A percentile compares a stretch with the other conserved stretches of the same genome.
These are phyloP conservation scores for Globisporangium spinosum DNA, from an alignment of 352 stramenopile species.

Conservation along the genomic window DNA sequence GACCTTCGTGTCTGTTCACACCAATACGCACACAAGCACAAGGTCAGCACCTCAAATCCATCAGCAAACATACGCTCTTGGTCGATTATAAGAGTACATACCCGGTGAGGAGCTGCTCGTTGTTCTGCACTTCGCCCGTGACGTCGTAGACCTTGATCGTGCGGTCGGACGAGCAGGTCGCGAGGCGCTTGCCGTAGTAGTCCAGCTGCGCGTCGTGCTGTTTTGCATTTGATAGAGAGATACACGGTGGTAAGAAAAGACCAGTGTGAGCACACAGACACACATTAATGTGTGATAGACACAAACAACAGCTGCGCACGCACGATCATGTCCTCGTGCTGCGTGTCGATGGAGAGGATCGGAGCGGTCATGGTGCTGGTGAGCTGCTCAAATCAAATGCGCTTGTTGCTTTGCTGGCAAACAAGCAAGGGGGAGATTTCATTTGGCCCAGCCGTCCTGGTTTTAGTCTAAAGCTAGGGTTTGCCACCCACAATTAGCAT, in stretches of 20 bases:
- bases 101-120: conserved; percentile 84
- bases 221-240: neutral
- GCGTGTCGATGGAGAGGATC: conserved; percentile 92
- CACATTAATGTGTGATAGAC: too few species aligned
- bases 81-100: conserved; percentile 20
- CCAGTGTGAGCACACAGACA: neutral
- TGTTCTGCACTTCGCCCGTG: conserved; percentile 87
- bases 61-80: neutral
- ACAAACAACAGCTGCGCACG: conserved; percentile 5
- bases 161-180: conserved; percentile 96
- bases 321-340: conserved; percentile 98
- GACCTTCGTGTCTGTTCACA: conserved; percentile 88
- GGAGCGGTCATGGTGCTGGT: conserved; percentile 65
- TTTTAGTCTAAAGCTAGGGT: conserved; percentile 6
- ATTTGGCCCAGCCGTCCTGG: neutral
- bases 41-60: neutral
- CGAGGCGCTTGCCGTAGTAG: conserved; percentile 99
- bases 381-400: conserved; percentile 6
- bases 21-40: neutral
- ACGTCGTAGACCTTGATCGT: conserved; percentile 98
- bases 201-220: conserved; percentile 98
- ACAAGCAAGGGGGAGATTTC: conserved; percentile 10
- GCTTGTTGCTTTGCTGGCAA: conserved; percentile 28
- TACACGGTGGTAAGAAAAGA: conserved; percentile 17
- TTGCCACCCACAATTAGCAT: too few species aligned